A percentile compares a stretch with the other conserved stretches of the same genome.
Conservation (phyloP, 495 filamentous ascomycete genomes). For the Talaromyces wortmannii region DNA sequence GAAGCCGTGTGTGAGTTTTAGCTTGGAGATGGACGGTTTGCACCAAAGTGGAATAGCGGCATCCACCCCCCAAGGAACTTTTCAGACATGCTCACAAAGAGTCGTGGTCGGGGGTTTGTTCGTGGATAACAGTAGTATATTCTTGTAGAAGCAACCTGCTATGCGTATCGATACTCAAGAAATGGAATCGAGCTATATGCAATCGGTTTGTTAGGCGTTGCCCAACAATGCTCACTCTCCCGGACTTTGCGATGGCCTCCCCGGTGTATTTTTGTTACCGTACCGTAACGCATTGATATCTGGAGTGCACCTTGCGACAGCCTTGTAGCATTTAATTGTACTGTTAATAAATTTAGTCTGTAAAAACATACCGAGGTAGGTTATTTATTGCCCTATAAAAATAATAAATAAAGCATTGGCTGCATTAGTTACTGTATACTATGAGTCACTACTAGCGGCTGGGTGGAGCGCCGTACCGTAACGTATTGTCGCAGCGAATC, state of each 20-base stretch:
- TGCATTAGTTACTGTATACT: not conserved
- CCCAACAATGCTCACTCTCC: not conserved
- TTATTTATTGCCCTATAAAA: no score
- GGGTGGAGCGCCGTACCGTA: not conserved
- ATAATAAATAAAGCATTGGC: no score
- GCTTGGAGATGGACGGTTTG: not conserved
- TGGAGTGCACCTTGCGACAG: not conserved
- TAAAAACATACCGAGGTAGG: no score
- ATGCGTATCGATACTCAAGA: no score
- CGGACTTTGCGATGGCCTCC: slow-evolving; percentile 1
- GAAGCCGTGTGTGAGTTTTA: not conserved
- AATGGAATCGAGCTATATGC: no score
- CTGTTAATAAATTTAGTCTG: no score
- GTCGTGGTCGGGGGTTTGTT: not conserved
- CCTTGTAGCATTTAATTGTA: no score
- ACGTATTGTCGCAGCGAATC: not conserved
- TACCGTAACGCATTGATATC: not conserved
- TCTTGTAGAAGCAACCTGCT: not conserved
- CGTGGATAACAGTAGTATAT: not conserved
- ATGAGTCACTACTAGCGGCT: not conserved
- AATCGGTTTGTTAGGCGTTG: no score
- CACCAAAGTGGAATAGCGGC: not conserved
- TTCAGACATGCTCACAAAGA: no score
- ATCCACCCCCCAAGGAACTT: not conserved
- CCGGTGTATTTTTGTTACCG: not conserved